Evolutionary conservation across 2,329 filamentous ascomycete species (phyloP), one percentile per base, ranked within the genome.

Genomic region (Aspergillus texensis): DNA sequence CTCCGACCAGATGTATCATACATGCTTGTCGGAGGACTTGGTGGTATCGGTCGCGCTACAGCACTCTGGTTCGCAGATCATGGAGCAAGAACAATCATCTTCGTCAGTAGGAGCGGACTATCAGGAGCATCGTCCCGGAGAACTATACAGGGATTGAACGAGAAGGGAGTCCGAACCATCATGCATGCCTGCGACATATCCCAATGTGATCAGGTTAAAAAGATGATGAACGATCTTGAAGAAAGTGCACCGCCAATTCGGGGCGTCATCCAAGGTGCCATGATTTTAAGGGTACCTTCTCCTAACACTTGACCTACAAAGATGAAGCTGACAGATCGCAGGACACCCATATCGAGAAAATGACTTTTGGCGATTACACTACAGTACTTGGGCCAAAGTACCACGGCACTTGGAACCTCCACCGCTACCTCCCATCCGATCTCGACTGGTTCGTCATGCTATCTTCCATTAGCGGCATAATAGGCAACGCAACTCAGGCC

Each of bases 81-180:
- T 4, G 87, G 87, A 2, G 86, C 82, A 0, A 79, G 75, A 32
- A 75, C 83, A 60, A 60, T 89, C 3, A 80, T 83, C 8, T 84
- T 88, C 54, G 63, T 88, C 1, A 86, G 83, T 12, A 79, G 87
- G 52, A 82, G 78, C 46, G 72, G 70, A 9, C 24, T 58, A 26
- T 3, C 21, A 6, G 63, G 41, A 1, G 26, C 26, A 0, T 26
- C 69, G 70, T 11, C 72, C 67, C 9, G 70, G 71, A 10, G 60
- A 63, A 16, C 58, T 46, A 2, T 66, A 61, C 54, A 63, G 68
- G 62, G 62, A 4, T 57, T 76, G 21, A 32, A 59, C 56, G 28
- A 67, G 16, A 60, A 63, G 19, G 72, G 70, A 8, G 60, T 68
- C 3, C 62, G 58, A 19, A 67, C 68, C 1, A 57, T 65, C 1